Evolutionary conservation across 306 rosid species (phyloP), one percentile per base, ranked within the genome.

Genomic region (Inga oerstediana): DNA sequence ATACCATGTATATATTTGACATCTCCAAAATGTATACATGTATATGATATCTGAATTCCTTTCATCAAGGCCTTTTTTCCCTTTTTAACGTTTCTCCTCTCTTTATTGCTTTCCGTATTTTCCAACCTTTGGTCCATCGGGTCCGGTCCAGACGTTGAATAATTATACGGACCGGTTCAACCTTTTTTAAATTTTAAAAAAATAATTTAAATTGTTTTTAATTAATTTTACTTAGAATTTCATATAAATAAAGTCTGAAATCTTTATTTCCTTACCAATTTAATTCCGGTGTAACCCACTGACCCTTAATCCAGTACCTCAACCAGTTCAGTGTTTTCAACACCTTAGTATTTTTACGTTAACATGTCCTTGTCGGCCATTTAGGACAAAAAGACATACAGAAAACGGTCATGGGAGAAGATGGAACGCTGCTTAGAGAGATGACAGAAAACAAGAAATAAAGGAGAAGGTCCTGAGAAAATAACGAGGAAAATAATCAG

Each of bases 1-100:
- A 20, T 35, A 34, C 72, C 72, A 1, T 85, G 82, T 79, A 56
- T 74, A 72, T 79, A 73, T 74, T 83, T 72, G 32, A 41, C 43
- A 41, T 69, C 2, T 69, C 32, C 32, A 22, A 41, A 2, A 45
- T 72, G 24, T 1, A 52, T 52, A 52, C 59, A 17, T 5, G 16
- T 0, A 52, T 52, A 52, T 44, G 0, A 44, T 45, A 22, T 72
- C 76, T 72, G 17, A 43, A 72, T 45, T 72, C 35, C 45, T 72
- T 72, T 48, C 37, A 24, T 48, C 37, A 24, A 46, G 15, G 15
- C 8, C 15, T 17, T 4, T 34, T 48, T 73, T 15, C 4, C 8
- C n/a, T 41, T 2, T 72, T 24, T 14, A 4, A 10, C 16, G 10
- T 61, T 58, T 72, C 76, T n/a, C 3, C 22, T 44, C 56, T 72